A percentile compares a stretch with the other conserved stretches of the same genome.
Evolutionary conservation across 192 early-diverging fungal species (phyloP).

Genomic region (Coemansia sp.): DNA sequence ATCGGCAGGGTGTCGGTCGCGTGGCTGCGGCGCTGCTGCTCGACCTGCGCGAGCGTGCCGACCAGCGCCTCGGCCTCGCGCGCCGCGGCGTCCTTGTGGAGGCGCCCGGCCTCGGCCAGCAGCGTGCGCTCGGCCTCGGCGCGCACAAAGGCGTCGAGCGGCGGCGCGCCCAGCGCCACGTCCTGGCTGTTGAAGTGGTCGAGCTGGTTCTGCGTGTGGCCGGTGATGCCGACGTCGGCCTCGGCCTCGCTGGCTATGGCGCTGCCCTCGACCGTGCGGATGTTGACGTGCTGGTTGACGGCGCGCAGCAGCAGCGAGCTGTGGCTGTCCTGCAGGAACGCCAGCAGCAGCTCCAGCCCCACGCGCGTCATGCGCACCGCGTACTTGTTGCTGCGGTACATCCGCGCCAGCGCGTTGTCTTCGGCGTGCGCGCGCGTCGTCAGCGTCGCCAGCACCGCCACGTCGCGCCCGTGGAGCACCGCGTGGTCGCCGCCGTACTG

Average conservation of each 20-base stretch:
- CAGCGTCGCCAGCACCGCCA: slow-evolving; percentile 69
- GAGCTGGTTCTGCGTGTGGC: slow-evolving; percentile 71
- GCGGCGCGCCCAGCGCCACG: slow-evolving; percentile 73
- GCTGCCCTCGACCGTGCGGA: slow-evolving; percentile 56
- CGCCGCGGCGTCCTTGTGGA: slow-evolving; percentile 20
- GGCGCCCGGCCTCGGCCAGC: slow-evolving; percentile 64
- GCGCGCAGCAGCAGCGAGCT: slow-evolving; percentile 86
- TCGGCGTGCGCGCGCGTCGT: slow-evolving; percentile 74
- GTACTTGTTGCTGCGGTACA: slow-evolving; percentile 85
- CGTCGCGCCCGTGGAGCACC: slow-evolving; percentile 75
- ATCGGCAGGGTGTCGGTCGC: slow-evolving; percentile 56
- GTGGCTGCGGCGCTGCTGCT: slow-evolving; percentile 65
- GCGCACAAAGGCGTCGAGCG: slow-evolving; percentile 70
- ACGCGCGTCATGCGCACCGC: slow-evolving; percentile 82
- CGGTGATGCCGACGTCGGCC: slow-evolving; percentile 74
- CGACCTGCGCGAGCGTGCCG: slow-evolving; percentile 62
- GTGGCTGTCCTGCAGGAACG: slow-evolving; percentile 93
- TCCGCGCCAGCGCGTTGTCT: slow-evolving; percentile 80
- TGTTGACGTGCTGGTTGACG: slow-evolving; percentile 90
- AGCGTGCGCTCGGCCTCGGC: slow-evolving; percentile 83
- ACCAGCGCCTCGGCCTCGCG: slow-evolving; percentile 51
- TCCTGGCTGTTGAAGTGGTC: slow-evolving; percentile 83
- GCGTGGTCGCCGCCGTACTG: slow-evolving; percentile 75
- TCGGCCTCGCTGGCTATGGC: slow-evolving; percentile 46
- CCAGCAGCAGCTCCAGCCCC: slow-evolving; percentile 86